Conservation (phyloP, 768 basidiomycete species). For the Auriscalpium microsporum region DNA sequence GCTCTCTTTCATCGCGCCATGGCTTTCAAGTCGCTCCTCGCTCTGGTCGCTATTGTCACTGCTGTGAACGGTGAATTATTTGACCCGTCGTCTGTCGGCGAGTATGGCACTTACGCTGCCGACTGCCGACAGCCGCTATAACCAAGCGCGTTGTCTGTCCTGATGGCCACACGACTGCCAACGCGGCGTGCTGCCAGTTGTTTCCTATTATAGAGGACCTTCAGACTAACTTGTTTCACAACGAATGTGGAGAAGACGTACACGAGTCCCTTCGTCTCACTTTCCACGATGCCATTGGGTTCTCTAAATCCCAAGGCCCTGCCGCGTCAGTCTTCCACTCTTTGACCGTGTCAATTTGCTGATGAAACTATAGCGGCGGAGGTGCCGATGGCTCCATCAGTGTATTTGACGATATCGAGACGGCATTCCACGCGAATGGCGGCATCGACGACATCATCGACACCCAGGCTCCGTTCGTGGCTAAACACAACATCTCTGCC, state of each 20-base stretch:
- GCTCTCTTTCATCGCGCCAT: slow-evolving; percentile 6
- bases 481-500: slow-evolving; percentile 28
- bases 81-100: not conserved
- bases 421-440: slow-evolving; percentile 33
- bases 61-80: slow-evolving; percentile 11
- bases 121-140: slow-evolving; percentile 10
- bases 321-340: slow-evolving; percentile 7
- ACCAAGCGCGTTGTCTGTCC: slow-evolving; percentile 20
- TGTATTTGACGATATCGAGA: slow-evolving; percentile 35
- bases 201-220: slow-evolving; percentile 25
- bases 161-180: slow-evolving; percentile 20
- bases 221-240: slow-evolving; percentile 21
- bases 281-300: slow-evolving; percentile 21
- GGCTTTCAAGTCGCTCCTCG: slow-evolving; percentile 15
- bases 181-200: slow-evolving; percentile 25
- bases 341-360: not conserved
- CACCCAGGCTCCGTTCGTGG: slow-evolving; percentile 26
- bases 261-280: slow-evolving; percentile 21
- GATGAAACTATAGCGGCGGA: slow-evolving; percentile 15
- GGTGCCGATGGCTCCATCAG: slow-evolving; percentile 42
- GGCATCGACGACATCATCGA: slow-evolving; percentile 36
- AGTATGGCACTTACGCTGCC: not conserved
- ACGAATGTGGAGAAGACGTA: slow-evolving; percentile 24
- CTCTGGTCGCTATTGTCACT: slow-evolving; percentile 9
- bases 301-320: slow-evolving; percentile 7